Evolutionary conservation across 768 basidiomycete species (phyloP).

Genomic region (Heimioporus sp.): DNA sequence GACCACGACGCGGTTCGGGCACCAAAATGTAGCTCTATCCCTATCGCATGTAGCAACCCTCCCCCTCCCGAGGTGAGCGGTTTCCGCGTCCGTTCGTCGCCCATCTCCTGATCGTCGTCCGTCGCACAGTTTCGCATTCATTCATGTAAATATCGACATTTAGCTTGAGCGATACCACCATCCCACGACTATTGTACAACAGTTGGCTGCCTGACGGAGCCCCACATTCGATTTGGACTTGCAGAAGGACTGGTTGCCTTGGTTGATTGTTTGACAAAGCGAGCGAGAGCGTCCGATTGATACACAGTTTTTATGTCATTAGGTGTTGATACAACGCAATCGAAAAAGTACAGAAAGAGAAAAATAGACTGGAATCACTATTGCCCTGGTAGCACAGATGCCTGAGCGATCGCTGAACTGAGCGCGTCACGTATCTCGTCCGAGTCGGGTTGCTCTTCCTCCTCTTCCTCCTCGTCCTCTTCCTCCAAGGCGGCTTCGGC

Average conservation of each 20-base stretch:
- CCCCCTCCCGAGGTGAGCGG: conserved; percentile 12
- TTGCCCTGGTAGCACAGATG: conserved; percentile 6
- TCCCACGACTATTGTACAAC: conserved; percentile 23
- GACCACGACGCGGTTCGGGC: conserved; percentile 35
- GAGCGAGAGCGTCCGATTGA: conserved; percentile 1
- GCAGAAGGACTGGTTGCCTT: conserved; percentile 10
- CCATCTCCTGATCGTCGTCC: conserved; percentile 3
- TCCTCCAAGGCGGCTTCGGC: conserved; percentile 76
- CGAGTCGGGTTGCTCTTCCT: conserved; percentile 32
- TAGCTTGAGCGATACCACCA: conserved; percentile 19
- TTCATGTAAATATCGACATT: conserved; percentile 31
- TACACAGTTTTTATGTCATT: conserved; percentile 25
- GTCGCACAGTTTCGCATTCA: conserved; percentile 27
- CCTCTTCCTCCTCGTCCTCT: conserved; percentile 54
- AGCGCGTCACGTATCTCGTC: conserved; percentile 16
- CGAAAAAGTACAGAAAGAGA: neutral
- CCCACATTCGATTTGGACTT: conserved; percentile 12
- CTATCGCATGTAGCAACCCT: conserved; percentile 12
- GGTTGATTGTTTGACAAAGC: neutral
- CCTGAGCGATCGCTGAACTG: conserved; percentile 9
- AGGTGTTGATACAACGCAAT: conserved; percentile 18
- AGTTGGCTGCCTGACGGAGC: conserved; percentile 8
- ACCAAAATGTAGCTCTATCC: conserved; percentile 50
- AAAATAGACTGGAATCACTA: conserved; percentile 23
- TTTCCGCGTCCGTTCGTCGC: neutral